phyloP scores from a whole-genome alignment of 1,284 basidiomycete species.

The Trametes sp. region DNA sequence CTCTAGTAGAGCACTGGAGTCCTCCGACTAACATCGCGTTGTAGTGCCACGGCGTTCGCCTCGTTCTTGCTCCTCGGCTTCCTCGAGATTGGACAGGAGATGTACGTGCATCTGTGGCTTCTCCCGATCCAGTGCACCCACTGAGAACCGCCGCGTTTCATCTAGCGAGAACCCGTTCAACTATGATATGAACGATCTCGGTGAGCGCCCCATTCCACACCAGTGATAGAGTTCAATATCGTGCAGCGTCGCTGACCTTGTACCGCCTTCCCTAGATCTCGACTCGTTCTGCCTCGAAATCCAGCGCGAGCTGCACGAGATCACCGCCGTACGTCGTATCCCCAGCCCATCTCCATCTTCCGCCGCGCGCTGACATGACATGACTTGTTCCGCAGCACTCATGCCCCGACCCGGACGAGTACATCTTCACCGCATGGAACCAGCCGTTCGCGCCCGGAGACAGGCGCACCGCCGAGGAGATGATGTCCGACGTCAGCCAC shows the following conservation, averaged over 20 bases:
- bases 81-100: conserved; percentile 75
- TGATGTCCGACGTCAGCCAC: conserved; percentile 48
- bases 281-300: conserved; percentile 70
- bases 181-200: conserved; percentile 73
- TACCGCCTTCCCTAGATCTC: conserved; percentile 54
- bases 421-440: conserved; percentile 63
- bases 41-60: conserved; percentile 61
- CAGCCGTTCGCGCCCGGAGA: conserved; percentile 74
- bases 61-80: conserved; percentile 72
- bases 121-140: neutral
- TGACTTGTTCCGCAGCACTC: conserved; percentile 51
- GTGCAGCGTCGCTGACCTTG: neutral
- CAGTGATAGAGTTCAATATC: neutral
- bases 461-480: conserved; percentile 60
- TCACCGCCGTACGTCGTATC: conserved; percentile 61
- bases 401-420: conserved; percentile 55
- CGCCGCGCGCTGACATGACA: conserved; percentile 4
- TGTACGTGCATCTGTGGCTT: conserved; percentile 48
- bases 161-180: conserved; percentile 72
- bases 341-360: neutral
- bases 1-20: neutral
- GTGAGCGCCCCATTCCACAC: conserved; percentile 41
- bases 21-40: conserved; percentile 5
- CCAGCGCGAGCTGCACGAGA: conserved; percentile 70
- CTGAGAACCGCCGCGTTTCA: neutral